Evolutionary conservation across 139 green algal genomes (phyloP).

Genomic region (Klebsormidium nitens): DNA sequence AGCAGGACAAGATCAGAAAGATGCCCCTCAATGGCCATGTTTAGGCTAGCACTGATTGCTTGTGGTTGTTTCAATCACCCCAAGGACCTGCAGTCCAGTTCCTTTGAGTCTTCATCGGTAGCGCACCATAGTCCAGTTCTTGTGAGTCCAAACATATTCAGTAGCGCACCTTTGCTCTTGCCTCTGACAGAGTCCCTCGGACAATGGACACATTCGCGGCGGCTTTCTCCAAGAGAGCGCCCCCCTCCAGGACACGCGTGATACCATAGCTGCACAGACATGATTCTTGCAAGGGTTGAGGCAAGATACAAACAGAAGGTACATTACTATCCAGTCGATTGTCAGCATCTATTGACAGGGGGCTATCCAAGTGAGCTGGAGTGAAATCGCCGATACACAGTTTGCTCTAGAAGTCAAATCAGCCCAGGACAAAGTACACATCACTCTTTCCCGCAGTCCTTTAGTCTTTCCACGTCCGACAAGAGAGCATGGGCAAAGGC

Average conservation of each 20-base stretch:
- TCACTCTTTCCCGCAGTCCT: slow-evolving; percentile 2
- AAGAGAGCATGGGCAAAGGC: too few species aligned
- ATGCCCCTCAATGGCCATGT: too few species aligned
- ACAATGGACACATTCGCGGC: slow-evolving; percentile 37
- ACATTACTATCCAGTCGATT: background rate
- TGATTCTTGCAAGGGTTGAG: background rate
- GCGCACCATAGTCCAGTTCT: background rate
- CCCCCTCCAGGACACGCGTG: slow-evolving; percentile 87
- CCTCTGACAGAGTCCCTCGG: slow-evolving; percentile 16
- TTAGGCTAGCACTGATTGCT: too few species aligned
- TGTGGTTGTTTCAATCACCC: too few species aligned
- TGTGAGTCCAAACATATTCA: background rate
- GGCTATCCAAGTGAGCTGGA: background rate
- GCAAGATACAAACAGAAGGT: background rate
- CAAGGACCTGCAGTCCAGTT: too few species aligned
- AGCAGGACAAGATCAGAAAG: too few species aligned
- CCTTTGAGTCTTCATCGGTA: too few species aligned
- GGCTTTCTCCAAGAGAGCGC: slow-evolving; percentile 85
- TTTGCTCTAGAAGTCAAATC: too few species aligned
- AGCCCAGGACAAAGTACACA: background rate
- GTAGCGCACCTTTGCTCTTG: slow-evolving; percentile 19
- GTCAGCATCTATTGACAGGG: background rate
- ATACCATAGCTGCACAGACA: slow-evolving; percentile 55
- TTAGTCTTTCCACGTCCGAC: too few species aligned
- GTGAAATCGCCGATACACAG: too few species aligned